Base-by-base conservation (phyloP, 2,329 filamentous ascomycete genomes). In the Scytalidium lignicola region DNA sequence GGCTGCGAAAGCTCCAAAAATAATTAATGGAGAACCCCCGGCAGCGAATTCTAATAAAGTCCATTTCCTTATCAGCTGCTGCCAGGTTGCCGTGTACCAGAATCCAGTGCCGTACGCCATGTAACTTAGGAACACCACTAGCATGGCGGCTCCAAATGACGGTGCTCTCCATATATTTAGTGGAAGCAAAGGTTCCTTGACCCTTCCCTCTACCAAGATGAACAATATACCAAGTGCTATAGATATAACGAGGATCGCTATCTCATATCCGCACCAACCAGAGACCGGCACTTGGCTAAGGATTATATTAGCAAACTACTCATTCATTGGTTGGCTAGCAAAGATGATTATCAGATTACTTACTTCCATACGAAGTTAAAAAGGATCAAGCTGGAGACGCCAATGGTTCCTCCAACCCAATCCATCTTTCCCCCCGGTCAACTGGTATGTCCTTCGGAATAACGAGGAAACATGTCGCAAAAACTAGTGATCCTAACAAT, bases 321-420 rank as follows among this genome's bases (percentile, higher is more conserved):
- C n/a, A n/a, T n/a, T n/a, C n/a, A n/a, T n/a, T n/a, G n/a, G n/a
- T n/a, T n/a, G n/a, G n/a, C n/a, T n/a, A n/a, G n/a, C n/a, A n/a
- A 26, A 26, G 23, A 5, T 5, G 23, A 26, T 26, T 26, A 10
- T n/a, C 23, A 26, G 15, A 23, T 2, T n/a, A 47, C 52, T 49
- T 51, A 75, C 74, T 76, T 78, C 69, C 74, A 78, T 1, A 68
- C 68, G n/a, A 78, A 66, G 47, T 74, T 77, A 49, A 76, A 77
- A 0, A 76, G 55, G 1, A 75, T 59, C n/a, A 77, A 55, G 5
- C 67, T 66, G 13, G 60, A 55, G 1, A 69, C 60, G 1, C 67
- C 73, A 3, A 74, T 59, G 6, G 58, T 59, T 2, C 66, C 66
- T 1, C 72, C 75, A 10, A 70, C 48, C 53, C 62, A 70, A 48